Evolutionary conservation across 1,284 basidiomycete species (phyloP).

Genomic region (Veloboletus limbatus): DNA sequence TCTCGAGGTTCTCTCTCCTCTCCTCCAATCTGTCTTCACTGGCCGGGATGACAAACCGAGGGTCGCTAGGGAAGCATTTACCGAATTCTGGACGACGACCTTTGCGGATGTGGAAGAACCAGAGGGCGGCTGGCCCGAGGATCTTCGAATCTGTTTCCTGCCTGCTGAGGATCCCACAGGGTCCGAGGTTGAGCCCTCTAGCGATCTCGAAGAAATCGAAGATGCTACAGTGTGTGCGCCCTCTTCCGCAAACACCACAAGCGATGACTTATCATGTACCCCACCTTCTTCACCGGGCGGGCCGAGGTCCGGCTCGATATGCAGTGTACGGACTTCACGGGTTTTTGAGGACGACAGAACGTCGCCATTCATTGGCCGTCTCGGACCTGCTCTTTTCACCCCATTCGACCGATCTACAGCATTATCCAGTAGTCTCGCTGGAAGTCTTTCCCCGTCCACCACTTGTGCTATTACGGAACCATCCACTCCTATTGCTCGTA

Average conservation of each 20-base stretch:
- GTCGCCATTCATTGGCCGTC: slow-evolving; percentile 26
- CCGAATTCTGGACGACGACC: slow-evolving; percentile 53
- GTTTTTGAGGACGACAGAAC: neutral
- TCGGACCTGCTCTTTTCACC: slow-evolving; percentile 30
- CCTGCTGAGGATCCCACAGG: neutral
- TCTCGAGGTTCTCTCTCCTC: slow-evolving; percentile 43
- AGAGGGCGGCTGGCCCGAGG: slow-evolving; percentile 47
- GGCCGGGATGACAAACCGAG: slow-evolving; percentile 45
- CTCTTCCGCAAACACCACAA: slow-evolving; percentile 5
- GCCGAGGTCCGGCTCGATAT: slow-evolving; percentile 6
- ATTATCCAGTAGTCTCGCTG: neutral
- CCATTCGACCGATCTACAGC: slow-evolving; percentile 1
- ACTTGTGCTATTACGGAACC: slow-evolving; percentile 13
- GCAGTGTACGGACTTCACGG: slow-evolving; percentile 3
- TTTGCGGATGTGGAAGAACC: slow-evolving; percentile 43
- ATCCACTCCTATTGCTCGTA: slow-evolving; percentile 22
- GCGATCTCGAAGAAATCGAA: slow-evolving; percentile 26
- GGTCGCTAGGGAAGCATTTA: slow-evolving; percentile 46
- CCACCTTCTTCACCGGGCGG: slow-evolving; percentile 8
- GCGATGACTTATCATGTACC: slow-evolving; percentile 9
- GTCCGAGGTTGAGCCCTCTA: slow-evolving; percentile 18
- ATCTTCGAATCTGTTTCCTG: slow-evolving; percentile 42
- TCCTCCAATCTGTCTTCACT: slow-evolving; percentile 54
- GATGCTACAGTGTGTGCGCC: slow-evolving; percentile 7
- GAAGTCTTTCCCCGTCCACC: slow-evolving; percentile 9